Percentiles rank a stretch among this genome's conserved stretches.
Evolutionary conservation across 805 yeast genomes (phyloP).

Genomic region (Metschnikowia cubensis): DNA sequence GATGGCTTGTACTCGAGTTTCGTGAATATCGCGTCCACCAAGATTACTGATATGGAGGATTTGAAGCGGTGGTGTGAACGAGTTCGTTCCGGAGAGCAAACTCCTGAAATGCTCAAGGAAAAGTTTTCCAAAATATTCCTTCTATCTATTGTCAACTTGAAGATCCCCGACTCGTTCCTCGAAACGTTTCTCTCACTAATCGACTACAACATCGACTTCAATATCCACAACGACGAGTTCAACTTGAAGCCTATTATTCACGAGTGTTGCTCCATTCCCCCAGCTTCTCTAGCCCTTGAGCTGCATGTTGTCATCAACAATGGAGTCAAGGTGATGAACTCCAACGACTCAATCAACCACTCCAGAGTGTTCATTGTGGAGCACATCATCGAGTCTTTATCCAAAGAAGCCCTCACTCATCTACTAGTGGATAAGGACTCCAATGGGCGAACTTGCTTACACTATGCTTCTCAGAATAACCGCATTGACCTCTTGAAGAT

Average conservation of each 20-base stretch:
- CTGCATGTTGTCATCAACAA: slow-evolving; percentile 39
- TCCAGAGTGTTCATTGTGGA: slow-evolving; percentile 36
- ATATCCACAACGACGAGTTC: slow-evolving; percentile 59
- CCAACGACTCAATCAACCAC: slow-evolving; percentile 36
- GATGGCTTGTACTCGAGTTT: slow-evolving; percentile 75
- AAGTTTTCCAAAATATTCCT: slow-evolving; percentile 68
- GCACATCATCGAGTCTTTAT: slow-evolving; percentile 26
- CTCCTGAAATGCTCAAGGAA: slow-evolving; percentile 14
- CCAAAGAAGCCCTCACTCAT: slow-evolving; percentile 15
- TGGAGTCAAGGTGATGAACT: slow-evolving; percentile 39
- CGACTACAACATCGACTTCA: slow-evolving; percentile 51
- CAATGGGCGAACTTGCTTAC: slow-evolving; percentile 78
- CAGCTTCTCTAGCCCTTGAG: slow-evolving; percentile 29
- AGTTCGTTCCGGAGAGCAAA: slow-evolving; percentile 23
- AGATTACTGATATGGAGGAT: slow-evolving; percentile 36
- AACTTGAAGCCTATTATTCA: slow-evolving; percentile 69
- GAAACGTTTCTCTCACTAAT: slow-evolving; percentile 45
- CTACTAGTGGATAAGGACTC: slow-evolving; percentile 47
- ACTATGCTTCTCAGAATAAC: slow-evolving; percentile 70
- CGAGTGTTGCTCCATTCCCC: slow-evolving; percentile 49
- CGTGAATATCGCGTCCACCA: slow-evolving; percentile 46
- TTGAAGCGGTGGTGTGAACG: slow-evolving; percentile 39
- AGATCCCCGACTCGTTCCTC: slow-evolving; percentile 60
- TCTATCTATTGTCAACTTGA: slow-evolving; percentile 59
- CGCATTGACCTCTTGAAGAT: slow-evolving; percentile 41